Base-by-base conservation (phyloP, 2,329 filamentous ascomycete genomes). In the Zymoseptoria ardabiliae region DNA sequence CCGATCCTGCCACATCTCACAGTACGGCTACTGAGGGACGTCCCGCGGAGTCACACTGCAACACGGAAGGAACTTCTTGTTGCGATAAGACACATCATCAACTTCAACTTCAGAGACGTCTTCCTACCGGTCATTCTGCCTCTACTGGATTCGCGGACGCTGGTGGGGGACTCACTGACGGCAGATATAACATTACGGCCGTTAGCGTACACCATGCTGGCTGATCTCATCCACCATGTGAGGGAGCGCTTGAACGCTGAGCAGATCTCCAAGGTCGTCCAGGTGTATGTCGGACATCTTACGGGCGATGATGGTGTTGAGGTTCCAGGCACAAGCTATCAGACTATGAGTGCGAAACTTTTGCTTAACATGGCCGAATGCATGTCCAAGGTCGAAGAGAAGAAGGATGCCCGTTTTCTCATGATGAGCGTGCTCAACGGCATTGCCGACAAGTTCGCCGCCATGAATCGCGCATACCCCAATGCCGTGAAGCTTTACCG, bases 311-410 rank as follows among this genome's bases (percentile, higher is more conserved):
- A 96, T 63, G 68, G 69, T 19, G 66, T 71, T 8, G 69, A 71
- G 48, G 66, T 72, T 6, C 95, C 94, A 0, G 95, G 95, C 8
- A 97, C 95, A 0, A 99, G 93, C 74, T 99, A 99, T 71, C 95
- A 99, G 74, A 99, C 94, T 0, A 99, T 99, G 94, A 97, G 94
- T 68, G 95, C 94, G 0, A 99, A 97, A 74, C 80, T 99, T 2
- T 79, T 99, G 0, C 80, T 99, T 11, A 99, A 99, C 73, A 95
- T 99, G 91, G 94, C 93, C 0, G 95, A 99, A 70, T 96, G 91
- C 72, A 99, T 99, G 70, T 90, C 92, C 1, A 96, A 93, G 73
- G 83, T 99, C 67, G 88, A 89, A 20, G 90, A 96, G 72, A 99
- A 97, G 77, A 85, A 88, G 50, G 93, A 99, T 73, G 94, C 94